phyloP scores from a whole-genome alignment of 2,329 filamentous ascomycete genomes.

The Trichophyton verrucosum region DNA sequence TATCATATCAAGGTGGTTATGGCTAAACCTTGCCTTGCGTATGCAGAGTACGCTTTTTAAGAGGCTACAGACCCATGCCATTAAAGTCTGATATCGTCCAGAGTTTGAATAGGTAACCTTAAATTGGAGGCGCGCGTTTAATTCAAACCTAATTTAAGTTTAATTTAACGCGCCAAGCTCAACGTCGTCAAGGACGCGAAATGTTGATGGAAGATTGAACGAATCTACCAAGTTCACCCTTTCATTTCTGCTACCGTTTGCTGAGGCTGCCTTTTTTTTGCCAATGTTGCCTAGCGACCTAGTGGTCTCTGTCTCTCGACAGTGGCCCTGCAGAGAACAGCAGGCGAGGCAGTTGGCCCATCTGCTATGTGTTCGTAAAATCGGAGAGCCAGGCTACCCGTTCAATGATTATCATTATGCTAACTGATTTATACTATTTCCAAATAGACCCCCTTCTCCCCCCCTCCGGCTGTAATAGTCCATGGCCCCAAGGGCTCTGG shows the following conservation, averaged over 20 bases:
- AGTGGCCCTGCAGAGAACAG: constrained; percentile 34
- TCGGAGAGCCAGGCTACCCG: background rate
- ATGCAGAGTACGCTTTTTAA: background rate
- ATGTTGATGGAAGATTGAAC: background rate
- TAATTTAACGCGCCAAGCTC: background rate
- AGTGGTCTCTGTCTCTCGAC: constrained; percentile 23
- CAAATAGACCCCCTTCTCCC: constrained; percentile 41
- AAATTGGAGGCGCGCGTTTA: background rate
- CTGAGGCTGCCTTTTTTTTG: background rate
- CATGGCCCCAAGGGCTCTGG: constrained; percentile 80
- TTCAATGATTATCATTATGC: background rate
- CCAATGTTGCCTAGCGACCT: constrained; percentile 24
- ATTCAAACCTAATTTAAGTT: background rate
- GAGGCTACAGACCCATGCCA: background rate
- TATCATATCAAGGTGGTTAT: background rate
- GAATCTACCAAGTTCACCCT: background rate
- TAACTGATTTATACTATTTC: background rate
- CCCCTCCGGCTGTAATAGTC: constrained; percentile 60
- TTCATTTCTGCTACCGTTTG: background rate
- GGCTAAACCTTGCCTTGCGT: background rate
- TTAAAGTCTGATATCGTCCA: background rate
- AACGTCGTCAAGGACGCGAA: background rate
- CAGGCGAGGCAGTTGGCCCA: constrained; percentile 31
- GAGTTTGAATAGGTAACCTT: background rate
- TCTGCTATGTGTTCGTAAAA: constrained; percentile 29